Base-by-base conservation (phyloP, 73 alveolate species). In the Paraurostyla sp. region DNA sequence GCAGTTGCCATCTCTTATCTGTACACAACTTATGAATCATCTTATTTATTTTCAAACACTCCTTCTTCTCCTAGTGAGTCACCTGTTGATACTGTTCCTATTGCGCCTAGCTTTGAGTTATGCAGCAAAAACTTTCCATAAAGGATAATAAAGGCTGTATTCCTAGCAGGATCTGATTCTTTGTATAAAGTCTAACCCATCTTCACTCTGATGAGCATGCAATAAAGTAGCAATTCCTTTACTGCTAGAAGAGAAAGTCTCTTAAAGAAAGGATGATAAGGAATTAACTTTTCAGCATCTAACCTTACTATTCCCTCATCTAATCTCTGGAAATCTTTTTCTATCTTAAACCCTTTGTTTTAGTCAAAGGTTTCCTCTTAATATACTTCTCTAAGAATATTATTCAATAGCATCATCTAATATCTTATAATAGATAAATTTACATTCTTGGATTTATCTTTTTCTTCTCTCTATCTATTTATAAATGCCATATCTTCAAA, bases 1-100 rank as follows among this genome's bases (percentile, higher is more conserved):
- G 89, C 89, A 32, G 80, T 78, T 2, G 89, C 89, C 50, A 78
- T 51, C 52, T 78, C 89, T 78, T 78, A 50, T 54, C 89, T 78
- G 32, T 51, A 52, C 1, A 78, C 73, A 13, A 56, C 69, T 50
- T 30, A 22, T 30, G 30, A 6, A 48, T 73, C 86, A 30, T 36
- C 1, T 9, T 52, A 43, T 32, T 43, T 78, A n/a, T 78, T 78
- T 20, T 78, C 89, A 78, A 78, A 54, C 4, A 78, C 33, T 23
- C 89, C 89, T 27, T 78, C 89, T 36, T 78, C 89, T 1, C 89
- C 89, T 36, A 78, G 20, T 6, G 89, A 78, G 32, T 78, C 78
- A 6, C 89, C 89, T 7, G 89, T 52, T 1, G 59, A 51, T 20
- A 54, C 78, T 15, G 38, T 1, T 4, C 89, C 89, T n/a, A 78